Base-by-base conservation (phyloP, 768 basidiomycete genomes). In the Calvatia gigantea region DNA sequence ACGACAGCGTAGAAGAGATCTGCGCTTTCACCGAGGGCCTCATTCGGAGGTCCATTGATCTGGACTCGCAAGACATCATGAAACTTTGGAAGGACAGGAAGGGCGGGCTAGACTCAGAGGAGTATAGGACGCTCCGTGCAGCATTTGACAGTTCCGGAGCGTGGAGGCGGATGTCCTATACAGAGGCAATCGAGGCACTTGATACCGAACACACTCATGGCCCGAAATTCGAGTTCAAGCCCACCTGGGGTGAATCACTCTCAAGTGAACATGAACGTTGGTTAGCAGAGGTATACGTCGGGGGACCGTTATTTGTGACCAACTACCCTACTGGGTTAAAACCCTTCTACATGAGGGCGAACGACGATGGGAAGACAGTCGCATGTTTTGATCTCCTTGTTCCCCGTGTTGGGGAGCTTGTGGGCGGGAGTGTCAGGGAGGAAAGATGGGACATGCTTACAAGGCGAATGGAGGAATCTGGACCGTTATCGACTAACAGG, bases 361-460 rank as follows among this genome's bases (percentile, higher is more conserved):
- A 91, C 64, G 69, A 70, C 7, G 71, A 77, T 37, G 70, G 69
- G 41, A 59, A 61, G 43, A 71, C 70, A 0, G 93, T 92, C 2
- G 92, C 87, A n/a, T 98, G 96, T 71, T 97, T 99, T 64, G 97
- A 99, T 67, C 77, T 99, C 15, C 80, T 99, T 50, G 84, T 98
- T 4, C 97, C 96, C 0, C 72, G 80, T 21, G 73, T 94, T 1
- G 96, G 96, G 3, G 97, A 99, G 71, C 79, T 99, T 19, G 88
- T 82, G 0, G 97, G 97, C 1, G 97, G 97, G 3, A 95, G 92
- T 37, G 75, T 98, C 35, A 80, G 97, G 57, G 89, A 94, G 66
- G 91, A 94, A 62, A 77, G 91, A 35, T 55, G 71, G 33, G 78
- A 78, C 9, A 63, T 76, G 9, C 72, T 95, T 25, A 67, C 73